Evolutionary conservation across 108 stramenopile species (phyloP), one percentile per base, ranked within the genome.

Genomic region (Chaetoceros muelleri): DNA sequence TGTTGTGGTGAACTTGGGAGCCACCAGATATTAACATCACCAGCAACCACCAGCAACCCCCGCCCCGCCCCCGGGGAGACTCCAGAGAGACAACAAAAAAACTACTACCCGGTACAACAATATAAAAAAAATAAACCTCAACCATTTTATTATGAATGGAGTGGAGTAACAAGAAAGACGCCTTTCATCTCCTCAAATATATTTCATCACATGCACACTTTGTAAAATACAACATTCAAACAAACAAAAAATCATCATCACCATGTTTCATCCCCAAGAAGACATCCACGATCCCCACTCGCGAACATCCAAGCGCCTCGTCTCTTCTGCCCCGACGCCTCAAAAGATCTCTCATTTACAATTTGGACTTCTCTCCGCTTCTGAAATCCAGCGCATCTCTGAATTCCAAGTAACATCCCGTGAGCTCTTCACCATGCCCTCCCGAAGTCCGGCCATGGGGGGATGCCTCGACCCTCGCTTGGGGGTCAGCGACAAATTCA

Each of bases 331-430:
- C 52, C 47, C 70, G 44, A 72, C 73, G n/a, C 97, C 97, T 24
- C 96, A 98, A 63, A 79, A 88, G 51, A 97, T 98, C 28, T 74
- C 84, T 10, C 87, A 91, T 48, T 80, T 99, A 53, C 93, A 96
- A 65, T 99, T 99, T 65, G 96, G 97, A 2, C 77, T 98, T 20
- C 82, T 98, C 28, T 84, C 89, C 7, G 73, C 95, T 3, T 60
- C 75, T 3, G 96, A 98, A 53, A 96, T 99, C 75, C 81, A 85
- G 30, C 85, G 90, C 13, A 64, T 93, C 34, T 75, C 95, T 20
- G 96, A 99, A 64, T 93, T 99, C 53, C 93, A 94, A 58, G 92
- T 95, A 13, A 71, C 65, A 23, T 87, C 81, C 59, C 80, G 92
- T 23, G 89, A 96, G 66, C 83, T 99, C 13, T 99, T 96, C 70